Evolutionary conservation across 208 protist genomes (phyloP), one percentile per base, ranked within the genome.

Genomic region (Wallacemonas sp.): DNA sequence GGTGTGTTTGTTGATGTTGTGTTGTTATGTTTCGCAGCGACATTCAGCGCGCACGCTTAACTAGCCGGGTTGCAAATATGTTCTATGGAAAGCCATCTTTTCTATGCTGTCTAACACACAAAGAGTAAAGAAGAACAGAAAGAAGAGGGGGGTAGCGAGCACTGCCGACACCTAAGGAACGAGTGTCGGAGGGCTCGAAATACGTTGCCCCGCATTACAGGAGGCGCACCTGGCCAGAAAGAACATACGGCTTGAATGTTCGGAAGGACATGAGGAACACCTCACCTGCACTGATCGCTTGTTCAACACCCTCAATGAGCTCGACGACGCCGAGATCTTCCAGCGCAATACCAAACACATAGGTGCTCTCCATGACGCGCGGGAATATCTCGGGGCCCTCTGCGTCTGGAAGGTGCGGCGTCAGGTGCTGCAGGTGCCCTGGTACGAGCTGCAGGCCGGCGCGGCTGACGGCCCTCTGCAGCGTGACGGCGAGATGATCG

Each of bases 191-290:
- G n/a, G n/a, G n/a, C n/a, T n/a, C n/a, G n/a, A n/a, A n/a, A n/a
- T n/a, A n/a, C n/a, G n/a, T n/a, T n/a, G n/a, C n/a, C n/a, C n/a
- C n/a, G n/a, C n/a, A n/a, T 77, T 42, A 96, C 32, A 96, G 61
- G 1, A 96, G 75, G 1, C 87, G 71, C 28, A 90, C 87, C 23
- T 82, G 75, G 3, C 91, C 91, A 11, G 79, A 69, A 23, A 92
- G 61, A 11, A 94, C 84, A 57, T 86, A 92, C 3, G 83, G 84
- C 16, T 81, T 62, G 41, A 96, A 86, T 8, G 84, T 81, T 14
- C 69, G 68, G 57, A 93, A 94, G 0, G 91, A 88, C 33, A 92
- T 83, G 10, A 96, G 77, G 59, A 96, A 94, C 39, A 96, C 74
- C 64, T 96, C 91, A 0, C 86, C 87, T 8, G 81, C 78, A 44